A percentile compares a stretch with the other conserved stretches of the same genome.
phyloP scores from a whole-genome alignment of 2,329 filamentous ascomycete species.

The Teratosphaeriaceae sp. region DNA sequence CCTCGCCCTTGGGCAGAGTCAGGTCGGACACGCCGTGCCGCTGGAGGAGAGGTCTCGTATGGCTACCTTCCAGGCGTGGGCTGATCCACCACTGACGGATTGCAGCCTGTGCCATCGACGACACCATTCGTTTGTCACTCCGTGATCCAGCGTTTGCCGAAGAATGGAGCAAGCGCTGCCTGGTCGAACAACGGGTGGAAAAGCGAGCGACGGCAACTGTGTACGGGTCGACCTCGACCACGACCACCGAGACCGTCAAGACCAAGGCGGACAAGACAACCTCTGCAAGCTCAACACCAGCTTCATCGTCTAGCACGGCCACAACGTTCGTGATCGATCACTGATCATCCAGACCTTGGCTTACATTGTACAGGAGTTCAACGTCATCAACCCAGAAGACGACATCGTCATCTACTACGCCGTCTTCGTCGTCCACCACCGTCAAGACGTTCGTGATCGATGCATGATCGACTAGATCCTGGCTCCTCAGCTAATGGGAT shows the following conservation, averaged over 20 bases:
- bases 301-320: no score
- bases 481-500: no score
- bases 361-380: no score
- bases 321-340: no score
- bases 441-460: no score
- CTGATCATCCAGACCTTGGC: no score
- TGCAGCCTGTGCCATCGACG: background rate
- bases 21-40: background rate
- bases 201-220: background rate
- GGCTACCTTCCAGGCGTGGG: background rate
- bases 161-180: constrained; percentile 2
- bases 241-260: no score
- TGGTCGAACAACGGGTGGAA: background rate
- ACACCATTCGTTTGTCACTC: constrained; percentile 2
- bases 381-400: background rate
- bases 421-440: no score
- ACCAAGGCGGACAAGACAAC: no score
- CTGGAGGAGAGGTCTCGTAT: background rate
- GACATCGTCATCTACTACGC: background rate
- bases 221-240: background rate
- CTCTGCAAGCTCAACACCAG: no score
- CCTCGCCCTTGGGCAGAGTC: constrained; percentile 1
- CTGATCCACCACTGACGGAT: background rate
- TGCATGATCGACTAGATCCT: no score
- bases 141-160: constrained; percentile 3